Evolutionary conservation across 441 rosid species (phyloP), one percentile per base, ranked within the genome.

Genomic region (Gossypium aridum): DNA sequence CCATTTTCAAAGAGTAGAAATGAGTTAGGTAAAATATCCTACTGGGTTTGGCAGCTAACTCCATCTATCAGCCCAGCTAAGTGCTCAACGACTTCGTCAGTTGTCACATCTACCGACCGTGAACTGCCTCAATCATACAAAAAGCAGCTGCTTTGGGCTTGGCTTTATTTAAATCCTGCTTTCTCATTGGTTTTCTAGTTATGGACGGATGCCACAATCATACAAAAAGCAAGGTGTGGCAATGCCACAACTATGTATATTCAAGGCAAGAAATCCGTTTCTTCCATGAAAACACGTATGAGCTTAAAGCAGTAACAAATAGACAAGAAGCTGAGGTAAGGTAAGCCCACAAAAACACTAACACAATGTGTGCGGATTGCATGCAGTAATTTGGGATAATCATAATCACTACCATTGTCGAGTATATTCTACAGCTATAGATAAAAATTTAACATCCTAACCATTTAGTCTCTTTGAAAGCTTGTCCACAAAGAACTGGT

Each of bases 61-160:
- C 45, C 45, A 62, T 62, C 1, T 43, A 62, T 31, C 66, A 14
- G 43, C 66, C 66, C 12, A 7, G 66, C 45, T 62, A 28, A 34
- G 66, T 31, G 66, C 45, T 28, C 45, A 5, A 62, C 16, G 66
- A 62, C 47, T 62, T 28, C 43, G 43, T 7, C 43, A 34, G 43
- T 34, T 62, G 45, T 25, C 7, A 25, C 37, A 60, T 25, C 37
- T 4, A 60, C 26, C 17, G 13, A 34, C 64, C 64, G 7, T 12
- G 37, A 60, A 60, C 1, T 76, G 87, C 80, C 45, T 80, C 87
- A 2, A 19, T 79, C 20, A 63, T 23, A 8, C 20, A 19, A 25
- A 75, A 55, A 0, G 83, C 88, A 7, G 84, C 86, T 23, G 79
- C 72, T 75, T 82, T 87, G 28, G 83, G 89, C 83, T 76, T 82